Conservation (phyloP, 2,329 filamentous ascomycete genomes). For the Polychaeton citri region DNA sequence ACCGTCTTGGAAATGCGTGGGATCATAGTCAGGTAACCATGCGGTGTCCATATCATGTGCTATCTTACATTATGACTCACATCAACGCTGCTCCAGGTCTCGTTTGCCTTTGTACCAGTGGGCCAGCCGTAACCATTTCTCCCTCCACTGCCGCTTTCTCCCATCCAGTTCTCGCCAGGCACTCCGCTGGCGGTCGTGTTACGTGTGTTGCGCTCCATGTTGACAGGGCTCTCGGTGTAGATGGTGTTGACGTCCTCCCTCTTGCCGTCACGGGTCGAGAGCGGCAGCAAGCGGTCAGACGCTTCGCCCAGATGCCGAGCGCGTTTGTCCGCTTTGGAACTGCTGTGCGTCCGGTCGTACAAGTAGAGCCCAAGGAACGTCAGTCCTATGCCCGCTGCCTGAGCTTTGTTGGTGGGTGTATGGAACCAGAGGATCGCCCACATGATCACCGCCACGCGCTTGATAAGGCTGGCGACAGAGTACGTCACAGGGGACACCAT, state of each 20-base stretch:
- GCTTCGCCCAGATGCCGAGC: slow-evolving; percentile 51
- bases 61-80: too few relatives aligned
- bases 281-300: slow-evolving; percentile 52
- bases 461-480: slow-evolving; percentile 89
- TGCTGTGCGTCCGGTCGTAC: slow-evolving; percentile 84
- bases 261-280: slow-evolving; percentile 29
- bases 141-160: slow-evolving; percentile 9
- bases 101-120: slow-evolving; percentile 68
- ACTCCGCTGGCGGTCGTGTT: slow-evolving; percentile 2
- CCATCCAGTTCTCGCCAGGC: slow-evolving; percentile 3
- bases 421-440: slow-evolving; percentile 95
- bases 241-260: slow-evolving; percentile 24
- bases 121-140: slow-evolving; percentile 12
- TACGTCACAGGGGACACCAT: slow-evolving; percentile 95
- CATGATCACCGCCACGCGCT: slow-evolving; percentile 92
- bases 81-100: slow-evolving; percentile 56
- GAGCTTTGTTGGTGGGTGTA: slow-evolving; percentile 69
- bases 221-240: slow-evolving; percentile 14
- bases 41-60: too few relatives aligned
- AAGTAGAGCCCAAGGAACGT: slow-evolving; percentile 90
- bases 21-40: too few relatives aligned
- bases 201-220: slow-evolving; percentile 2
- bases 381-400: slow-evolving; percentile 71
- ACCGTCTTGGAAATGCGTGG: too few relatives aligned
- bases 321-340: slow-evolving; percentile 73